Evolutionary conservation across 2,329 filamentous ascomycete species (phyloP).

Genomic region (Neofusicoccum cordaticola): DNA sequence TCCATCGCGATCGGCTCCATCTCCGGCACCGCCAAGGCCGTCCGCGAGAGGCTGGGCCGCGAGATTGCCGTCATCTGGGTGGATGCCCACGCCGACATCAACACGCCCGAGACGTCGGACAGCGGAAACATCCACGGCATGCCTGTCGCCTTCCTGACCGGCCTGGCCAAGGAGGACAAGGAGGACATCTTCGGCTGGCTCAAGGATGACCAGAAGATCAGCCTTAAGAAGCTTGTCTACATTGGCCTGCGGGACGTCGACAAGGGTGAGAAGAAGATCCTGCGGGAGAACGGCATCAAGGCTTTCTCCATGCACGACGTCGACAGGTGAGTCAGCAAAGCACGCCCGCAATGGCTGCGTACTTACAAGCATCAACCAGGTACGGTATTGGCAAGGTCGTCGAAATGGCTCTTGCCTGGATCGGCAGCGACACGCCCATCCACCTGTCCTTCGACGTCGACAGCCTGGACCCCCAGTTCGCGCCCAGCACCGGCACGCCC

Average conservation of each 20-base stretch:
- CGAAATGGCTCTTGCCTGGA: conserved; percentile 97
- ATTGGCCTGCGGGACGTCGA: conserved; percentile 95
- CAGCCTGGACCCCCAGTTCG: conserved; percentile 92
- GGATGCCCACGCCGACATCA: conserved; percentile 96
- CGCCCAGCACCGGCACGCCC: conserved; percentile 91
- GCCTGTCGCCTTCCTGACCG: conserved; percentile 89
- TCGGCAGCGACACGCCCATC: conserved; percentile 90
- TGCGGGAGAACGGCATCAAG: conserved; percentile 85
- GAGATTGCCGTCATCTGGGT: conserved; percentile 98
- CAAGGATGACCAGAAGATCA: conserved; percentile 66
- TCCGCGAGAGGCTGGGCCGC: conserved; percentile 73
- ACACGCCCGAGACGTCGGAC: conserved; percentile 84
- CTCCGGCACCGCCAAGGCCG: conserved; percentile 80
- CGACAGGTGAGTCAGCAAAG: conserved; percentile 63
- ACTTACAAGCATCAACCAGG: conserved; percentile 43
- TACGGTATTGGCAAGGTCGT: conserved; percentile 94
- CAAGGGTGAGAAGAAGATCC: conserved; percentile 85
- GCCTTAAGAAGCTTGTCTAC: conserved; percentile 85
- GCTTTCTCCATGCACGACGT: conserved; percentile 99
- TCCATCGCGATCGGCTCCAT: conserved; percentile 94
- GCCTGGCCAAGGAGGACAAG: conserved; percentile 72
- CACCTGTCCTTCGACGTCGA: conserved; percentile 98
- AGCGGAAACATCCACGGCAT: conserved; percentile 98
- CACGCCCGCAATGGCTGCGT: neutral
- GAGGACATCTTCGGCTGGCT: conserved; percentile 90